Evolutionary conservation across 1,284 basidiomycete genomes (phyloP).

Genomic region (Leccinum pallidistipes): DNA sequence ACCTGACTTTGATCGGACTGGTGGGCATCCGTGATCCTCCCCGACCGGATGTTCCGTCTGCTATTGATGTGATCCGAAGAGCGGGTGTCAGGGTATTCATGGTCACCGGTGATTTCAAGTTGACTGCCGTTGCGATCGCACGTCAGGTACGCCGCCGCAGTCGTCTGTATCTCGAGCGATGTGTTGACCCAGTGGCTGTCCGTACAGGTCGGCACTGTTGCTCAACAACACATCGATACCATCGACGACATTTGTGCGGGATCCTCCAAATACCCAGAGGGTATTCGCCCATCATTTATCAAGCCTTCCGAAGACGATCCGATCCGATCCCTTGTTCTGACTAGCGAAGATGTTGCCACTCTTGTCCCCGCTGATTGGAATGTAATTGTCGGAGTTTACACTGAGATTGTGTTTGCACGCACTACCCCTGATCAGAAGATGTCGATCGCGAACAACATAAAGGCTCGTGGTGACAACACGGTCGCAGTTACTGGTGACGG

Average conservation of each 20-base stretch:
- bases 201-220: slow-evolving; percentile 57
- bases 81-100: slow-evolving; percentile 52
- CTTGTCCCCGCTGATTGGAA: slow-evolving; percentile 51
- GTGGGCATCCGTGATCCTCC: slow-evolving; percentile 63
- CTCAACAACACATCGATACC: slow-evolving; percentile 44
- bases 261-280: slow-evolving; percentile 20
- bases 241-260: slow-evolving; percentile 37
- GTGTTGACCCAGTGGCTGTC: neutral
- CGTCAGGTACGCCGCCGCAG: slow-evolving; percentile 23
- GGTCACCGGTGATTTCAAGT: slow-evolving; percentile 57
- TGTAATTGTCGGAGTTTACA: slow-evolving; percentile 45
- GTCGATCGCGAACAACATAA: slow-evolving; percentile 55
- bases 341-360: slow-evolving; percentile 47
- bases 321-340: slow-evolving; percentile 40
- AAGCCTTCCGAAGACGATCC: slow-evolving; percentile 34
- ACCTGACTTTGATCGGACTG: slow-evolving; percentile 58
- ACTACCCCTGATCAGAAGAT: slow-evolving; percentile 65
- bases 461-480: slow-evolving; percentile 44
- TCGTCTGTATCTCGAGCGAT: neutral
- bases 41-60: slow-evolving; percentile 47
- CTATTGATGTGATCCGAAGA: slow-evolving; percentile 46
- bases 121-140: slow-evolving; percentile 48
- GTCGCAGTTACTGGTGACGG: slow-evolving; percentile 61
- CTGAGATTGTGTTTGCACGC: slow-evolving; percentile 59
- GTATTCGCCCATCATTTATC: slow-evolving; percentile 19